Percentiles rank a stretch among this genome's conserved stretches.
Evolutionary conservation across 2,329 filamentous ascomycete species (phyloP).

Genomic region (Dothistroma septosporum): DNA sequence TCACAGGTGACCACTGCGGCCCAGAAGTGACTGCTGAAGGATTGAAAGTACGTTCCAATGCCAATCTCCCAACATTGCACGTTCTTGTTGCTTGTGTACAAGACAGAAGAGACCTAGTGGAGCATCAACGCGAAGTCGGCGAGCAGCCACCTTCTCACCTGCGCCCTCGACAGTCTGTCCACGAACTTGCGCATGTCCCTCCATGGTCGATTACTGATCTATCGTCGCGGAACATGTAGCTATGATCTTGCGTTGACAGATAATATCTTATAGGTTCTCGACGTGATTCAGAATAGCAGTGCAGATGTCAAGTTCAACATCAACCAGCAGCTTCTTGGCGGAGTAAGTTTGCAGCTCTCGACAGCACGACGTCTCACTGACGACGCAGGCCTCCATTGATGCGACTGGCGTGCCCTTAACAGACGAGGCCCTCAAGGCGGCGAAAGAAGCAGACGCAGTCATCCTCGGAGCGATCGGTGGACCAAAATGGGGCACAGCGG

Average conservation of each 20-base stretch:
- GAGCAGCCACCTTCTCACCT: not conserved
- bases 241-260: not conserved
- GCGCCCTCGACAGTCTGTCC: not conserved
- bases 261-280: slow-evolving; percentile 59
- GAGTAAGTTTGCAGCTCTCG: slow-evolving; percentile 58
- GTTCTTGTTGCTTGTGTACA: not conserved
- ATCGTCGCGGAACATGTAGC: not conserved
- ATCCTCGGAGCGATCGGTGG: slow-evolving; percentile 91
- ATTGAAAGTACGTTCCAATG: slow-evolving; percentile 63
- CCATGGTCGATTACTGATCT: not conserved
- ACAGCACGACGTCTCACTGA: slow-evolving; percentile 3
- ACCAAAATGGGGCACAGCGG: slow-evolving; percentile 91
- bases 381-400: slow-evolving; percentile 76
- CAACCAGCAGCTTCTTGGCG: slow-evolving; percentile 83
- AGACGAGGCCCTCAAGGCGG: slow-evolving; percentile 74
- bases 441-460: slow-evolving; percentile 81
- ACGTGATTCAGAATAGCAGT: slow-evolving; percentile 68
- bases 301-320: slow-evolving; percentile 79
- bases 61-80: not conserved
- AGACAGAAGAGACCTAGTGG: not conserved
- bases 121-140: not conserved
- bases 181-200: not conserved
- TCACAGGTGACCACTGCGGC: slow-evolving; percentile 66
- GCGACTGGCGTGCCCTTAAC: slow-evolving; percentile 73
- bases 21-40: slow-evolving; percentile 83